phyloP scores from a whole-genome alignment of 495 filamentous ascomycete genomes.

The Trichoderma asperelloides region DNA sequence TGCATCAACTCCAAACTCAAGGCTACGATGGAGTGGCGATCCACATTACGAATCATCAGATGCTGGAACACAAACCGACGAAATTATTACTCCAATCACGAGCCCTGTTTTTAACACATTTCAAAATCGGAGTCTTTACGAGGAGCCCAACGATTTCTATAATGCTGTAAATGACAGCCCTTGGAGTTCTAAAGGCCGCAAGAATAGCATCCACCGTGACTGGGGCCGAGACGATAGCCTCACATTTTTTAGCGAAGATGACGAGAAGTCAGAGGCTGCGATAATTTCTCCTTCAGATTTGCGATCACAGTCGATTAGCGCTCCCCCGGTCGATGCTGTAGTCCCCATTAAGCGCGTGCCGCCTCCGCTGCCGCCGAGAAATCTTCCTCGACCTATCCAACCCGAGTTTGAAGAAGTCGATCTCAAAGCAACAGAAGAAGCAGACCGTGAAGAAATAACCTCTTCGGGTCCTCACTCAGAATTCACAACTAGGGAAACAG shows the following conservation, averaged over 20 bases:
- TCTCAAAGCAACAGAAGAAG: background rate
- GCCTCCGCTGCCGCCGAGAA: background rate
- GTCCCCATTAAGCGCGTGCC: background rate
- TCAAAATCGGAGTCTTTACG: background rate
- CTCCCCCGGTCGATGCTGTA: background rate
- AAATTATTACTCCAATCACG: background rate
- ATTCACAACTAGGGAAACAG: background rate
- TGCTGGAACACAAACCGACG: background rate
- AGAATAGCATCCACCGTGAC: background rate
- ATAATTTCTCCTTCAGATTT: background rate
- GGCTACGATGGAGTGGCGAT: background rate
- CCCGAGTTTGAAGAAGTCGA: conserved; percentile 1
- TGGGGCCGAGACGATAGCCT: background rate
- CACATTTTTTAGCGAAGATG: background rate
- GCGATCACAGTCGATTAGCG: background rate
- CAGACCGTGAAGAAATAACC: background rate
- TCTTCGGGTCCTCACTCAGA: background rate
- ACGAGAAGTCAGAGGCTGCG: background rate
- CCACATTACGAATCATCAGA: background rate
- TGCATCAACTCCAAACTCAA: background rate
- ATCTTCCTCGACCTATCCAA: background rate
- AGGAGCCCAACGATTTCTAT: background rate
- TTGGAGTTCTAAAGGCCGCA: background rate
- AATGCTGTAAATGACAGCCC: background rate
- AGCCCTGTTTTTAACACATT: background rate